Evolutionary conservation across 179 eudicot species (phyloP).

Genomic region (Actinidia arguta): DNA sequence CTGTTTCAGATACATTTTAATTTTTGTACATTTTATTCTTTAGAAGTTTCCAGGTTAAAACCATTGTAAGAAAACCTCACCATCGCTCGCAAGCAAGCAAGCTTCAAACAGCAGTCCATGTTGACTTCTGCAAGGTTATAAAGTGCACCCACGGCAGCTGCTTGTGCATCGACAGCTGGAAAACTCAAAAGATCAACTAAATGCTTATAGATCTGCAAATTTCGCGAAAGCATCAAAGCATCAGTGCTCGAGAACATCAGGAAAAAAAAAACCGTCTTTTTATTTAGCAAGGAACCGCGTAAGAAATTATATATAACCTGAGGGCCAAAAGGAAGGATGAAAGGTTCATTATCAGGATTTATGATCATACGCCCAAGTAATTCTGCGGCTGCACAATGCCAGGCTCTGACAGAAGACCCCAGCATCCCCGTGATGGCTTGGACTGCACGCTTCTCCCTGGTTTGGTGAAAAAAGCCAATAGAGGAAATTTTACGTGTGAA

Average conservation of each 20-base stretch:
- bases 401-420: conserved; percentile 77
- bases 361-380: conserved; percentile 86
- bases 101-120: conserved; percentile 90
- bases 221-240: neutral
- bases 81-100: conserved; percentile 94
- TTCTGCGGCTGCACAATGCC: conserved; percentile 99
- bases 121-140: conserved; percentile 93
- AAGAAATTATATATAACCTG: conserved; percentile 54
- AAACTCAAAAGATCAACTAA: conserved; percentile 86
- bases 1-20: too few species aligned
- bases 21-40: neutral
- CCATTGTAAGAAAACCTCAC: conserved; percentile 38
- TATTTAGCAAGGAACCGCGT: neutral
- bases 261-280: neutral
- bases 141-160: conserved; percentile 93
- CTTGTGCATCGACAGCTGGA: conserved; percentile 85
- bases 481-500: neutral
- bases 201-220: conserved; percentile 78
- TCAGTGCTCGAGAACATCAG: neutral
- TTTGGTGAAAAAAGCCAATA: neutral
- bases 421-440: conserved; percentile 87
- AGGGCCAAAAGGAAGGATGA: conserved; percentile 82
- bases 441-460: conserved; percentile 89
- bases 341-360: conserved; percentile 95
- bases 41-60: too few species aligned